Base-by-base conservation (phyloP, 306 rosid genomes). In the Psophocarpus tetragonolobus region DNA sequence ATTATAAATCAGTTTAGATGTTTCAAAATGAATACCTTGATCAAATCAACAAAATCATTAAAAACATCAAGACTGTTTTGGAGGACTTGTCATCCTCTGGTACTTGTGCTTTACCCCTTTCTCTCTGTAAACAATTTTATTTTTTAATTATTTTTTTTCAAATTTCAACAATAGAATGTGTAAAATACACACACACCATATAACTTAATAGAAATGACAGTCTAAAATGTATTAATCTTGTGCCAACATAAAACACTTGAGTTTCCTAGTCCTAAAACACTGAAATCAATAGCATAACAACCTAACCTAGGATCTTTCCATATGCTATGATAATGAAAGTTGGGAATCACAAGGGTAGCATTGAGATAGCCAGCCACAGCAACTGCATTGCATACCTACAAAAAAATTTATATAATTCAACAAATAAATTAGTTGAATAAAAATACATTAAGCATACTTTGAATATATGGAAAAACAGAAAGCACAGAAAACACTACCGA, bases 241-340 rank as follows among this genome's bases (percentile, higher is more conserved):
- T 11, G 60, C 80, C 67, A 73, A 58, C 27, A 67, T 57, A 26
- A 78, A 57, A 45, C 76, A 27, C 63, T 50, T 23, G 61, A 51
- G 21, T 50, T 44, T 21, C 44, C 76, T 67, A 44, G 62, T 67
- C 53, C 21, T 1, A 68, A 56, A 73, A 81, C 56, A 30, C 63
- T 9, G 29, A 54, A 72, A 74, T 45, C 3, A 13, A 68, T 10
- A 78, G 63, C 41, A 79, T 42, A 35, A 81, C 44, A 21, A 33
- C 78, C 96, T 71, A 82, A 95, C 98, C 98, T 95, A 54, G 97
- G 98, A 84, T 95, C 98, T 90, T 94, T 90, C 98, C 98, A 95
- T 85, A 95, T 90, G 91, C 98, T 95, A 80, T 95, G 98, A 82
- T 80, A 95, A 81, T 91, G 98, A 84, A 95, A 95, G 80, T 92